phyloP scores from a whole-genome alignment of 176 grass and related monocot species.

The Lolium perenne region DNA sequence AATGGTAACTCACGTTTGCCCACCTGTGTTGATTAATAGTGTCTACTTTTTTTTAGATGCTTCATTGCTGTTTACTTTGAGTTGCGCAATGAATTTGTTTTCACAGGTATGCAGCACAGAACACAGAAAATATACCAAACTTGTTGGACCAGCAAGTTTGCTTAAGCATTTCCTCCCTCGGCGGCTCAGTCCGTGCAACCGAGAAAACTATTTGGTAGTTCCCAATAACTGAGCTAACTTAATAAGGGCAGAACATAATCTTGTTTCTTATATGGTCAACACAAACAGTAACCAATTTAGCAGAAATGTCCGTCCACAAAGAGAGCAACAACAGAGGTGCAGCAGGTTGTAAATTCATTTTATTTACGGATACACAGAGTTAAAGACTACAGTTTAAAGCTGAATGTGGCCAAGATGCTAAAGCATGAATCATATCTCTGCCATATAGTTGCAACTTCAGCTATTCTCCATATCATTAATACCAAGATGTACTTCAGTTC shows the following conservation, averaged over 20 bases:
- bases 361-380: not conserved
- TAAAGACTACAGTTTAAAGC: not conserved
- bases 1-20: too few species aligned
- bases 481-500: not conserved
- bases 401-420: not conserved
- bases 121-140: not conserved
- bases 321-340: not conserved
- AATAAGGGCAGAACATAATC: not conserved
- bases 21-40: too few species aligned
- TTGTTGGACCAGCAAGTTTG: not conserved
- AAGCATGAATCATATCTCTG: not conserved
- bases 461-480: slow-evolving; percentile 37
- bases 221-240: not conserved
- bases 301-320: not conserved
- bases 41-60: too few species aligned
- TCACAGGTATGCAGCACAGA: too few species aligned
- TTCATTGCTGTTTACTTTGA: too few species aligned
- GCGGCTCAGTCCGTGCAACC: not conserved
- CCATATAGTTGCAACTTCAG: slow-evolving; percentile 14
- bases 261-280: not conserved
- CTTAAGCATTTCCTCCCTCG: not conserved
- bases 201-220: not conserved
- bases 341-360: not conserved
- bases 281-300: not conserved
- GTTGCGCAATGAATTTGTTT: too few species aligned